Evolutionary conservation across 2,329 filamentous ascomycete species (phyloP), one percentile per base, ranked within the genome.

Genomic region (Botrytis sinoallii): DNA sequence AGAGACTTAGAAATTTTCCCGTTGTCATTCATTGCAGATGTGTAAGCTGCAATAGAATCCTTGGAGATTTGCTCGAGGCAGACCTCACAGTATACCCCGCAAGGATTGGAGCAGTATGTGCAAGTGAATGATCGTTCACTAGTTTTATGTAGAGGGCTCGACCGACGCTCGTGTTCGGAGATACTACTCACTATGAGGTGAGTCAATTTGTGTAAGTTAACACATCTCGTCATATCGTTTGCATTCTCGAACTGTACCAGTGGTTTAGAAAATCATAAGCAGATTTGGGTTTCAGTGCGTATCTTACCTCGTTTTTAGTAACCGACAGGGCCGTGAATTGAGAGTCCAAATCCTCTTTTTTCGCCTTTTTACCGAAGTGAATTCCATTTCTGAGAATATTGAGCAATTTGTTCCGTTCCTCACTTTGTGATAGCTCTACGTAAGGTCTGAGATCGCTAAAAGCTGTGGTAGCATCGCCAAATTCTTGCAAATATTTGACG

Each of bases 381-480:
- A 72, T 40, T 12, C 61, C 75, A 52, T 69, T 72, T 9, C 25
- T 65, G 7, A 79, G 44, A 20, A 73, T 55, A 6, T 65, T 32
- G n/a, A 76, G 69, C 4, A 80, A 65, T 44, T 72, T 67, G 48
- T 57, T 73, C 16, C 77, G 75, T 63, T 80, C 78, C 3, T 77
- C 73, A 5, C 65, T 42, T 18, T 72, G 72, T 42, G 79, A 71
- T 25, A 61, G 25, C 60, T 79, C 77, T 55, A 80, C 76, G 67
- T 75, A 81, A 38, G 73, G 74, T 64, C 76, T 79, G 18, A 82
- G 74, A 71, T 82, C 80, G 63, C 73, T 77, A 68, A 79, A 82
- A 1, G 77, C 78, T n/a, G 79, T 80, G 59, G 72, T 78, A 14
- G 78, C 78, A 73, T 78, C 76, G 4, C 79, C 78, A 76, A 80